Conservation (phyloP, 2,329 filamentous ascomycete species). For the Daldinia sp. region DNA sequence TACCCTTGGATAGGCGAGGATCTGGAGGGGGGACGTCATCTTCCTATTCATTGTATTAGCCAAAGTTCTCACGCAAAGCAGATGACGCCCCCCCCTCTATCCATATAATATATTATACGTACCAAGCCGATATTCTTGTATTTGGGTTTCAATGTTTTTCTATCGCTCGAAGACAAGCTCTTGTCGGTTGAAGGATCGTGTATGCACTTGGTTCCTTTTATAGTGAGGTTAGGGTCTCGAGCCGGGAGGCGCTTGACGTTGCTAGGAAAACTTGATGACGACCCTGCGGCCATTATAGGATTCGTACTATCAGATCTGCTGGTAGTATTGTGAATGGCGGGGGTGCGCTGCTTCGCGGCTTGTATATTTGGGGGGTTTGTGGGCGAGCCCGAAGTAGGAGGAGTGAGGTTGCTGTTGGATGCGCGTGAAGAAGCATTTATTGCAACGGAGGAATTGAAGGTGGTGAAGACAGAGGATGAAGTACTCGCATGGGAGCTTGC, state of each 20-base stretch:
- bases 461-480: slow-evolving; percentile 75
- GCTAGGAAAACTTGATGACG: slow-evolving; percentile 41
- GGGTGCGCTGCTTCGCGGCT: slow-evolving; percentile 62
- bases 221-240: slow-evolving; percentile 63
- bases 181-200: slow-evolving; percentile 63
- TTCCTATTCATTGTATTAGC: slow-evolving; percentile 73
- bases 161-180: slow-evolving; percentile 59
- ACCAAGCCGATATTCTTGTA: slow-evolving; percentile 72
- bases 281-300: slow-evolving; percentile 44
- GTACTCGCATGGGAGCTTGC: slow-evolving; percentile 76
- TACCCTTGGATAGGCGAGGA: slow-evolving; percentile 78
- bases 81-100: slow-evolving; percentile 69
- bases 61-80: slow-evolving; percentile 58
- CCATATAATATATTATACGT: slow-evolving; percentile 59
- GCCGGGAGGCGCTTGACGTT: slow-evolving; percentile 58
- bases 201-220: slow-evolving; percentile 66
- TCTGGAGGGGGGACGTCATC: slow-evolving; percentile 82
- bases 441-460: slow-evolving; percentile 52
- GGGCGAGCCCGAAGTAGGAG: slow-evolving; percentile 63
- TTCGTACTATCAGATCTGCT: slow-evolving; percentile 49
- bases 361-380: slow-evolving; percentile 55
- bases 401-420: slow-evolving; percentile 58
- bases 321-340: slow-evolving; percentile 59
- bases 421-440: slow-evolving; percentile 51
- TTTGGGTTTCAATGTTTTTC: slow-evolving; percentile 66